Conservation (phyloP, 1,284 basidiomycete species). For the Melanopsichium pennsylvanicum region DNA sequence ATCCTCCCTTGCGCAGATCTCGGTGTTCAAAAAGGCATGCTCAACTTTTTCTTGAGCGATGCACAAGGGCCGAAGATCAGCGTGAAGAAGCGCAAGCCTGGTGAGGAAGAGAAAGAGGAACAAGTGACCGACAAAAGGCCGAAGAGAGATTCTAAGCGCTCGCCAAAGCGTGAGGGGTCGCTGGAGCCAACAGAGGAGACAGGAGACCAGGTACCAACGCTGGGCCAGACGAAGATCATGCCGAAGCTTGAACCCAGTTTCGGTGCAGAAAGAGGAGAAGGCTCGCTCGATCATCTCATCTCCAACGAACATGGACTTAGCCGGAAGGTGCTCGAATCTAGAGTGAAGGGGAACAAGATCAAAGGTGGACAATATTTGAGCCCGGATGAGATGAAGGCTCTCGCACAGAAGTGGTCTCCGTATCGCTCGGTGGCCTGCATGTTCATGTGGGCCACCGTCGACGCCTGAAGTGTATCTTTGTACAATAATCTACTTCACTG, state of each 20-base stretch:
- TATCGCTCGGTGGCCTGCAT: slow-evolving; percentile 59
- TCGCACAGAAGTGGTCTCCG: slow-evolving; percentile 56
- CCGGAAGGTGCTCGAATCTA: slow-evolving; percentile 34
- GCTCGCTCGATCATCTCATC: slow-evolving; percentile 27
- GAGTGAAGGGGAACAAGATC: slow-evolving; percentile 60
- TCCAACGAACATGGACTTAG: slow-evolving; percentile 31
- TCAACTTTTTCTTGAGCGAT: slow-evolving; percentile 54
- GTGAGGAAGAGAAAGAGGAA: slow-evolving; percentile 28
- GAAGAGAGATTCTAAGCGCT: no score
- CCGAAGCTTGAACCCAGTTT: slow-evolving; percentile 27
- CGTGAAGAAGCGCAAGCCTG: slow-evolving; percentile 50
- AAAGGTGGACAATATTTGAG: slow-evolving; percentile 60
- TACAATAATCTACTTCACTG: no score
- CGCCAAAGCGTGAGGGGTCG: slow-evolving; percentile 6
- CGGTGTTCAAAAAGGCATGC: slow-evolving; percentile 63
- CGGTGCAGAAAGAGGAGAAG: background rate
- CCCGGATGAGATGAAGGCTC: slow-evolving; percentile 58
- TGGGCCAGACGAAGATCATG: slow-evolving; percentile 32
- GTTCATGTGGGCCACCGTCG: slow-evolving; percentile 60
- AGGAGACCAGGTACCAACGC: slow-evolving; percentile 21
- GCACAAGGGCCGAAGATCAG: slow-evolving; percentile 43
- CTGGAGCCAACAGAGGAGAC: slow-evolving; percentile 31
- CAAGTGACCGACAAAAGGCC: background rate
- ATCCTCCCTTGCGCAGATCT: slow-evolving; percentile 61
- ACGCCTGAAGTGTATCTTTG: slow-evolving; percentile 17